Conservation (phyloP, 768 basidiomycete species). For the Dacryopinax primogenitus region DNA sequence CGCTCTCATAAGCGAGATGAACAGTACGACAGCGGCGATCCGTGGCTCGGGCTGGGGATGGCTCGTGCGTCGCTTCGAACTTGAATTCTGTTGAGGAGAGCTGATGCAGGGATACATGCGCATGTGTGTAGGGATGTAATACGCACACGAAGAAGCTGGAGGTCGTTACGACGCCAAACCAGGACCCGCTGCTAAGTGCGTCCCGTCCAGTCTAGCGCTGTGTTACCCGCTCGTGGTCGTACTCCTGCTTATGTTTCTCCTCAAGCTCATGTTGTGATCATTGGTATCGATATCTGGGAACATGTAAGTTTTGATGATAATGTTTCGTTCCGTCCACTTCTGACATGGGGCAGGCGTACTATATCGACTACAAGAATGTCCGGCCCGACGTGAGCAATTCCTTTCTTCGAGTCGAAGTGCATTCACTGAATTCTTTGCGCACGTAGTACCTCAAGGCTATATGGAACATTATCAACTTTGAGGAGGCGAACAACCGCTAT, state of each 20-base stretch:
- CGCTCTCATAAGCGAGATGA: slow-evolving; percentile 64
- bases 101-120: too few relatives aligned
- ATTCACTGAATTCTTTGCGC: not conserved
- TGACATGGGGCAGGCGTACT: slow-evolving; percentile 44
- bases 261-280: slow-evolving; percentile 80
- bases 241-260: slow-evolving; percentile 10
- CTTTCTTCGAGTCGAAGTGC: not conserved
- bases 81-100: not conserved
- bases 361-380: slow-evolving; percentile 74
- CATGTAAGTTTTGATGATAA: slow-evolving; percentile 41
- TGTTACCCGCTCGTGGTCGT: not conserved
- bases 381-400: too few relatives aligned
- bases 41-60: slow-evolving; percentile 96
- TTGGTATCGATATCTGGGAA: slow-evolving; percentile 97
- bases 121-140: slow-evolving; percentile 25
- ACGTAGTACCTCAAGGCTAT: slow-evolving; percentile 62
- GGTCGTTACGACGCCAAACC: slow-evolving; percentile 33
- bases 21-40: slow-evolving; percentile 68
- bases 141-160: slow-evolving; percentile 28
- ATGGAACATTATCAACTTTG: slow-evolving; percentile 58
- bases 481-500: slow-evolving; percentile 62
- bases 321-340: not conserved
- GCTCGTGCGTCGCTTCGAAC: slow-evolving; percentile 48
- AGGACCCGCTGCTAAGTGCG: slow-evolving; percentile 44
- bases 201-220: slow-evolving; percentile 30